Percentiles rank a stretch among this genome's conserved stretches.
phyloP scores from a whole-genome alignment of 1,284 basidiomycete genomes.

The Boletus albobrunnescens region DNA sequence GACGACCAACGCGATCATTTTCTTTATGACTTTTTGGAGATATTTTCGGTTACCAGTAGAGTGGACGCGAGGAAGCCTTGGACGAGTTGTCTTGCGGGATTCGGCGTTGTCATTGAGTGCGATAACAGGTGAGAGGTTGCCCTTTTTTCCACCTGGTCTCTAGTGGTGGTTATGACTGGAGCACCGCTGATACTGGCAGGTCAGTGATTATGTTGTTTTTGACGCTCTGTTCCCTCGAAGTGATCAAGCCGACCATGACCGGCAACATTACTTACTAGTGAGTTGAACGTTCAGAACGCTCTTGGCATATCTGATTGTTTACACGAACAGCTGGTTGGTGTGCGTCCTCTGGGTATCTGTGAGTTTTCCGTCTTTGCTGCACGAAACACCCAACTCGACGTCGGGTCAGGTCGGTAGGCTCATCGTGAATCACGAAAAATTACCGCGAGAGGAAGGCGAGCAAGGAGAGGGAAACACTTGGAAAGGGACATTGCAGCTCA shows the following conservation, averaged over 20 bases:
- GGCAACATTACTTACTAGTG: conserved; percentile 22
- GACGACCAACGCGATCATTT: conserved; percentile 10
- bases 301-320: not conserved
- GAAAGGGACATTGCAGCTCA: conserved; percentile 7
- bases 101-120: conserved; percentile 4
- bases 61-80: conserved; percentile 7
- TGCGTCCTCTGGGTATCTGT: conserved; percentile 20
- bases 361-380: not conserved
- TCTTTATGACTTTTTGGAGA: conserved; percentile 21
- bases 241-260: conserved; percentile 9
- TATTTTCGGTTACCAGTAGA: conserved; percentile 10
- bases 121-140: conserved; percentile 7
- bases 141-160: not conserved
- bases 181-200: not conserved
- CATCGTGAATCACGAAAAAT: conserved; percentile 11
- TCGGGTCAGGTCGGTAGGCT: conserved; percentile 17
- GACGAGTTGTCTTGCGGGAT: conserved; percentile 15
- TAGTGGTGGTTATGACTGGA: too few species aligned
- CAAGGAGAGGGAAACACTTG: not conserved
- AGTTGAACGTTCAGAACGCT: not conserved
- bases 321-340: conserved; percentile 18
- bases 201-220: conserved; percentile 21
- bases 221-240: conserved; percentile 15
- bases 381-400: not conserved
- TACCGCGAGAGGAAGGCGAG: not conserved